Evolutionary conservation across 345 rosid genomes (phyloP).

Genomic region (Acer yangbiense): DNA sequence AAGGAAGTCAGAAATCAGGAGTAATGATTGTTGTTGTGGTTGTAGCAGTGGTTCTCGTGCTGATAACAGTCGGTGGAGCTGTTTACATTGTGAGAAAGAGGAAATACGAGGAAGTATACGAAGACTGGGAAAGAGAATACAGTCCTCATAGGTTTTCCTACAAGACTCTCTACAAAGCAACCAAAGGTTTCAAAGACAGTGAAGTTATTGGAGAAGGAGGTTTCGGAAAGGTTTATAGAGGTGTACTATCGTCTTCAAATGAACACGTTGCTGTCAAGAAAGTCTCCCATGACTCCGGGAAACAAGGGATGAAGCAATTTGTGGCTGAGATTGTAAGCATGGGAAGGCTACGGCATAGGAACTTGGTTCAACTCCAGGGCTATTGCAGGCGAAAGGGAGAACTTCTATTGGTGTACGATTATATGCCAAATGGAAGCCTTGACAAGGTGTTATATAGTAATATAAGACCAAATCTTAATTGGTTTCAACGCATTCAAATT

Average conservation of each 20-base stretch:
- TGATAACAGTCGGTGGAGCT: conserved; percentile 21
- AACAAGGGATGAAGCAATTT: conserved; percentile 49
- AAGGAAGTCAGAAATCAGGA: conserved; percentile 18
- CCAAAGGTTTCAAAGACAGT: conserved; percentile 58
- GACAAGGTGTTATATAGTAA: conserved; percentile 33
- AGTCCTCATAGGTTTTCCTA: conserved; percentile 58
- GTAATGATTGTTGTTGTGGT: conserved; percentile 20
- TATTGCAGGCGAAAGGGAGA: conserved; percentile 41
- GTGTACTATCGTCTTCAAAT: conserved; percentile 41
- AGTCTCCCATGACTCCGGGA: conserved; percentile 45
- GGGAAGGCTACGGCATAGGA: conserved; percentile 41
- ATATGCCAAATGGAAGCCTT: conserved; percentile 56
- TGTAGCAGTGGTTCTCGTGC: conserved; percentile 21
- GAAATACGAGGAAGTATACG: conserved; percentile 56
- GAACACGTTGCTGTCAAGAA: conserved; percentile 61
- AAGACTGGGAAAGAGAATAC: conserved; percentile 67
- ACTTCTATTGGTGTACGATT: conserved; percentile 51
- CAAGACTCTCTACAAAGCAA: conserved; percentile 55
- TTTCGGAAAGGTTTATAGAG: conserved; percentile 59
- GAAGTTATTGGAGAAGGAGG: conserved; percentile 56
- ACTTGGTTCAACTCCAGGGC: conserved; percentile 44
- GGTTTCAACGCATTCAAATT: conserved; percentile 42
- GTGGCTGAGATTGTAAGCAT: conserved; percentile 17
- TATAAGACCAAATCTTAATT: conserved; percentile 18
- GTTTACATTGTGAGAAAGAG: conserved; percentile 30